Evolutionary conservation across 1,284 basidiomycete species (phyloP).

Genomic region (Phylloboletellus chloephorus): DNA sequence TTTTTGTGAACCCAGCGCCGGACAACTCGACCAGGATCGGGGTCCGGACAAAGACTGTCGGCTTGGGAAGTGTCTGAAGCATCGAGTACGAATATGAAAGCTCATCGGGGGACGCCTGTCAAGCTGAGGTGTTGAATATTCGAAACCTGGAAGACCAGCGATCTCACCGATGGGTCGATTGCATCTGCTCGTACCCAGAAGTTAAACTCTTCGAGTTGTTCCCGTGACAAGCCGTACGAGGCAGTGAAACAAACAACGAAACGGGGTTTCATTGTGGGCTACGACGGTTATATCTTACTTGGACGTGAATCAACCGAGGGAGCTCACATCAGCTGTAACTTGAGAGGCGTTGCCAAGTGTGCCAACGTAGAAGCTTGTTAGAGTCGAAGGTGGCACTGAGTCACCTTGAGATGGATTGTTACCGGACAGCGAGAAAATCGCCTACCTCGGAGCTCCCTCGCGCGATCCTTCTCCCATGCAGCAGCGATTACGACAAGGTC

Average conservation of each 20-base stretch:
- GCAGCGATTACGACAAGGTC: conserved; percentile 76
- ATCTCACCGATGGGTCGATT: conserved; percentile 26
- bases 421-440: neutral
- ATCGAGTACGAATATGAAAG: conserved; percentile 54
- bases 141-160: neutral
- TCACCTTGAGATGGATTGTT: neutral
- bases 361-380: conserved; percentile 78
- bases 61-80: conserved; percentile 44
- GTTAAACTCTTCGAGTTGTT: conserved; percentile 65
- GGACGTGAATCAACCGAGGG: neutral
- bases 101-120: conserved; percentile 15
- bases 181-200: conserved; percentile 52
- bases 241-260: conserved; percentile 69
- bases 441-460: conserved; percentile 66
- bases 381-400: conserved; percentile 64
- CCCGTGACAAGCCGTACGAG: conserved; percentile 66
- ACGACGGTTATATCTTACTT: conserved; percentile 5
- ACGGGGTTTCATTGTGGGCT: conserved; percentile 46
- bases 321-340: conserved; percentile 35
- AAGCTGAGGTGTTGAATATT: conserved; percentile 12
- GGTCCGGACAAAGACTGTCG: conserved; percentile 51
- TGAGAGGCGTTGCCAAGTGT: conserved; percentile 43
- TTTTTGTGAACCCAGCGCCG: conserved; percentile 77
- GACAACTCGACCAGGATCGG: conserved; percentile 71
- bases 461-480: conserved; percentile 74